phyloP scores from a whole-genome alignment of 2,329 filamentous ascomycete species.

The Pestalotiopsis sp. region DNA sequence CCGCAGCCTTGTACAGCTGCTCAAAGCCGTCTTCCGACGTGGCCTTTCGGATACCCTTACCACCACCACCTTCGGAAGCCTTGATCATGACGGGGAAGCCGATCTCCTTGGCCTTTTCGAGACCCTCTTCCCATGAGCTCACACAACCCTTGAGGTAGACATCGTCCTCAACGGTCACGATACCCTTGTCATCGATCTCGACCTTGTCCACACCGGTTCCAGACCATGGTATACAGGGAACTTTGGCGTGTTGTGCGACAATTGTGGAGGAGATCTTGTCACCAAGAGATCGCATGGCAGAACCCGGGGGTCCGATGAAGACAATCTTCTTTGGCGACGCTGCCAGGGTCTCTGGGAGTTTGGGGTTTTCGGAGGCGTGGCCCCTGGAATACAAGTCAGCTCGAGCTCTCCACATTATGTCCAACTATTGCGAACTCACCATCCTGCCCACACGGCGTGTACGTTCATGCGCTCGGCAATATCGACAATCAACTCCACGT shows the following conservation, averaged over 20 bases:
- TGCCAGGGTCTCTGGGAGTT: slow-evolving; percentile 92
- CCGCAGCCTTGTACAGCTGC: slow-evolving; percentile 89
- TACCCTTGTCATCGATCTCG: slow-evolving; percentile 75
- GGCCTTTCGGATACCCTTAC: slow-evolving; percentile 98
- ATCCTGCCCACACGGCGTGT: slow-evolving; percentile 98
- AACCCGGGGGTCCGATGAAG: slow-evolving; percentile 97
- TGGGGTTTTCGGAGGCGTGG: slow-evolving; percentile 98
- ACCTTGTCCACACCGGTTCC: slow-evolving; percentile 89
- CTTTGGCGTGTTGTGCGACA: slow-evolving; percentile 93
- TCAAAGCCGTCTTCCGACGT: slow-evolving; percentile 82
- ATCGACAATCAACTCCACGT: slow-evolving; percentile 98
- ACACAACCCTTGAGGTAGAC: slow-evolving; percentile 92
- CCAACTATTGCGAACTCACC: slow-evolving; percentile 60
- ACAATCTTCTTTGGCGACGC: slow-evolving; percentile 98
- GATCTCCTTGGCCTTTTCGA: slow-evolving; percentile 83
- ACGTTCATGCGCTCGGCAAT: slow-evolving; percentile 98
- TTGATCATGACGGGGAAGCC: slow-evolving; percentile 99
- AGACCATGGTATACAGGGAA: slow-evolving; percentile 99
- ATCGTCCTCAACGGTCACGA: slow-evolving; percentile 88
- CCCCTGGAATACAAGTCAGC: slow-evolving; percentile 59
- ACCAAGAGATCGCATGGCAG: slow-evolving; percentile 97
- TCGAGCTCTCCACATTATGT: slow-evolving; percentile 12
- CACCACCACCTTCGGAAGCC: slow-evolving; percentile 98
- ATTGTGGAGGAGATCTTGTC: slow-evolving; percentile 99
- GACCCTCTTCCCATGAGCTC: slow-evolving; percentile 84